These are phyloP conservation scores for Centrapalus pauciflorus DNA, from an alignment of 129 eudicot genomes.

Conservation along the genomic window DNA sequence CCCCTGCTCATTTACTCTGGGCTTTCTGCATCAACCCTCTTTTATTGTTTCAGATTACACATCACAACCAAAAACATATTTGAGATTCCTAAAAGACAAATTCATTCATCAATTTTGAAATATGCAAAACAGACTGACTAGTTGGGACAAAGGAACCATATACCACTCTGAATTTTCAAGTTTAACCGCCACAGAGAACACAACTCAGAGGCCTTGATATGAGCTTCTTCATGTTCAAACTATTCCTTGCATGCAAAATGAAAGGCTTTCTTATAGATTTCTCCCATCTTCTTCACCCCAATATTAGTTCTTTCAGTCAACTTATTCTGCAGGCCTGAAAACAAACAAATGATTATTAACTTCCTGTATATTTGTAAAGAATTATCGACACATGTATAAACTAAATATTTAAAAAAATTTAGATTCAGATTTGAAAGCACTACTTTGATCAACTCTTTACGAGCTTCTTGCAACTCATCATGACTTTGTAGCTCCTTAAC, in stretches of 20 bases:
- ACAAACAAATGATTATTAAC: background rate
- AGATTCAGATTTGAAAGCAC: constrained; percentile 7
- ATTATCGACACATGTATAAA: no score
- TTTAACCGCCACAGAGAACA: constrained; percentile 78
- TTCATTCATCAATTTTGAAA: no score
- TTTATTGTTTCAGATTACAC: no score
- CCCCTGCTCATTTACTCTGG: no score
- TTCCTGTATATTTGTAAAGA: background rate
- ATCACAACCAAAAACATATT: no score
- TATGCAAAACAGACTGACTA: no score
- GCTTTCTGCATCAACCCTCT: no score
- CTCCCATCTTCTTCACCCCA: constrained; percentile 86
- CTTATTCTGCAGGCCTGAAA: constrained; percentile 65
- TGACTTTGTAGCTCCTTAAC: constrained; percentile 69
- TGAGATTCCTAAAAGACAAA: no score
- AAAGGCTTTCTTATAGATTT: constrained; percentile 55
- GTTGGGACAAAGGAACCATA: no score
- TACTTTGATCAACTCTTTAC: constrained; percentile 75
- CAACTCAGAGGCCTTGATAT: constrained; percentile 59
- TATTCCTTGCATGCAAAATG: constrained; percentile 44
- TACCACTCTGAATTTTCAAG: constrained; percentile 68
- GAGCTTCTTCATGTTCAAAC: constrained; percentile 50
- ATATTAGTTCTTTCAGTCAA: constrained; percentile 45
- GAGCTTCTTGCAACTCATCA: constrained; percentile 86
- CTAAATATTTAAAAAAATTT: no score